Base-by-base conservation (phyloP, 2,329 filamentous ascomycete genomes). In the Aureobasidium mangrovei region DNA sequence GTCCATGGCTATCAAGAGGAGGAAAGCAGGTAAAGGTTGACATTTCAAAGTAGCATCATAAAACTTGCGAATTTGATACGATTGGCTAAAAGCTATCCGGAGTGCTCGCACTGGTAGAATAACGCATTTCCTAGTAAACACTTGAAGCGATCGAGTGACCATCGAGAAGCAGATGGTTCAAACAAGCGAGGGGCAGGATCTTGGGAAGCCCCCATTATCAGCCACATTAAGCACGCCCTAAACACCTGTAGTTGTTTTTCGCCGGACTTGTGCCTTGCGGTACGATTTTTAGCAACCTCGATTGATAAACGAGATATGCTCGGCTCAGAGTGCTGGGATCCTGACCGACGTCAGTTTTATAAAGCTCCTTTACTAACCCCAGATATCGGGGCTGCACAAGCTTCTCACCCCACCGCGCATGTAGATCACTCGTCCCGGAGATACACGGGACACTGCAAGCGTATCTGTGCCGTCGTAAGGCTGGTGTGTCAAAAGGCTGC, bases 1-100 rank as follows among this genome's bases (percentile, higher is more conserved):
- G 56, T 60, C 12, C 59, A 59, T 43, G 59, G 57, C 44, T 57
- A 43, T 56, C 43, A 56, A 18, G 55, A 53, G 51, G 40, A 42
- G 41, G 51, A 27, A 44, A 55, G 36, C 45, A 32, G 36, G 35
- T 35, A 6, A 10, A 8, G 2, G 32, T 35, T 7, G 10, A 35
- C 32, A 35, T 1, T 18, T 18, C 6, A 35, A 35, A 35, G 32
- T 35, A 35, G 18, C 32, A 35, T 35, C 2, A 7, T 35, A 35
- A 7, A 35, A 35, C 32, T 18, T 18, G 18, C 1, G 18, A 18
- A 18, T 18, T 18, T 18, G 18, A 18, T 18, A 18, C 18, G 18
- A 18, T 18, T 18, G 18, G 18, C 18, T 18, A 18, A 18, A 18
- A 18, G 18, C 18, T 18, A 18, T 18, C 1, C 18, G 18, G 18